phyloP scores from a whole-genome alignment of 805 yeast species.

The Candida multigemmis region DNA sequence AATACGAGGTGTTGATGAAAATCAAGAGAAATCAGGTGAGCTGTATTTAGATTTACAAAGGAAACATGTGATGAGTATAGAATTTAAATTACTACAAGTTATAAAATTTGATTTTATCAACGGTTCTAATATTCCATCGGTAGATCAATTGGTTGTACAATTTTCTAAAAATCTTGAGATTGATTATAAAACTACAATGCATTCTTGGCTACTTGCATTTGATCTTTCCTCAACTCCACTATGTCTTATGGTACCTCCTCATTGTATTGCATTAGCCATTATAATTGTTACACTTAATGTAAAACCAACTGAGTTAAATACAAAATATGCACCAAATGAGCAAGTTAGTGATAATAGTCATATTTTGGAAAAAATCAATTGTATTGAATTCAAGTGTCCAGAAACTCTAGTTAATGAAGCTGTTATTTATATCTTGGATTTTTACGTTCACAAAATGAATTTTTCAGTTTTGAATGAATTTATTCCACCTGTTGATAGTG shows the following conservation, averaged over 20 bases:
- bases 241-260: slow-evolving; percentile 63
- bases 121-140: slow-evolving; percentile 34
- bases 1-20: slow-evolving; percentile 23
- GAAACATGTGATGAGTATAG: slow-evolving; percentile 48
- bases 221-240: slow-evolving; percentile 68
- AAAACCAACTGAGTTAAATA: slow-evolving; percentile 19
- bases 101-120: slow-evolving; percentile 74
- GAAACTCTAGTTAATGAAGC: slow-evolving; percentile 40
- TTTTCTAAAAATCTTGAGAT: slow-evolving; percentile 42
- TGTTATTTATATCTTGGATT: slow-evolving; percentile 48
- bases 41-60: slow-evolving; percentile 46
- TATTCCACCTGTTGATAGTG: slow-evolving; percentile 24
- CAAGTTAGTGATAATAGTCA: slow-evolving; percentile 7
- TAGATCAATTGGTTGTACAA: slow-evolving; percentile 60
- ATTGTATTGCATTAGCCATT: slow-evolving; percentile 63
- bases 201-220: slow-evolving; percentile 69
- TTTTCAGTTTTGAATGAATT: slow-evolving; percentile 39
- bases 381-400: slow-evolving; percentile 30
- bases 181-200: slow-evolving; percentile 37
- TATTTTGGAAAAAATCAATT: slow-evolving; percentile 22
- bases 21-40: slow-evolving; percentile 15
- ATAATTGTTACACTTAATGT: slow-evolving; percentile 52
- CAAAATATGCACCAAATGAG: slow-evolving; percentile 10
- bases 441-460: slow-evolving; percentile 50
- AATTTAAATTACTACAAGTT: slow-evolving; percentile 66